phyloP scores from a whole-genome alignment of 768 basidiomycete genomes.

The Russula ochroleuca region DNA sequence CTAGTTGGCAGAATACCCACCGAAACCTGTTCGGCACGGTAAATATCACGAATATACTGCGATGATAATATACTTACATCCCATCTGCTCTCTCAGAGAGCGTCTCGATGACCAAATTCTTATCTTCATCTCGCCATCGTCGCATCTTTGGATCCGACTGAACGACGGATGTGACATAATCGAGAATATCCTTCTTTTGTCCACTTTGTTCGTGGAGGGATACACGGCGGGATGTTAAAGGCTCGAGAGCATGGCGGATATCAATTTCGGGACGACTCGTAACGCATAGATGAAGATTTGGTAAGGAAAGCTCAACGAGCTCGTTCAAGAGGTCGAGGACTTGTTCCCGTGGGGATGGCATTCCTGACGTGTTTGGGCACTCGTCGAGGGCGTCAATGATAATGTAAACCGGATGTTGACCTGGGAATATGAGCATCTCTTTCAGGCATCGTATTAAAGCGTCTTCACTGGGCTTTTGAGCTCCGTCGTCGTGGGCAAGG shows the following conservation, averaged over 20 bases:
- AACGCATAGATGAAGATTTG: conserved; percentile 5
- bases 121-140: background rate
- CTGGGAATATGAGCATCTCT: background rate
- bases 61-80: background rate
- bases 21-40: background rate
- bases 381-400: conserved; percentile 14
- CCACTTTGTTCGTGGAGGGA: conserved; percentile 5
- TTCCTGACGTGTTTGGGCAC: background rate
- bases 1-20: background rate
- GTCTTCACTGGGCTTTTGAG: background rate
- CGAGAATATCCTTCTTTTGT: background rate
- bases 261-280: conserved; percentile 7
- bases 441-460: background rate
- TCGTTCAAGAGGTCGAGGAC: background rate
- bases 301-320: background rate
- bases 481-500: too few relatives aligned
- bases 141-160: background rate
- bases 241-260: background rate
- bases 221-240: background rate
- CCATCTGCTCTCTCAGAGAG: conserved; percentile 5
- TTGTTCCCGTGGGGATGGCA: background rate
- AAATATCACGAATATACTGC: background rate
- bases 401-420: background rate
- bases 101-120: background rate
- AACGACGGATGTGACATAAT: background rate